Evolutionary conservation across 2,329 filamentous ascomycete species (phyloP), one percentile per base, ranked within the genome.

Genomic region (Fusarium metavorans): DNA sequence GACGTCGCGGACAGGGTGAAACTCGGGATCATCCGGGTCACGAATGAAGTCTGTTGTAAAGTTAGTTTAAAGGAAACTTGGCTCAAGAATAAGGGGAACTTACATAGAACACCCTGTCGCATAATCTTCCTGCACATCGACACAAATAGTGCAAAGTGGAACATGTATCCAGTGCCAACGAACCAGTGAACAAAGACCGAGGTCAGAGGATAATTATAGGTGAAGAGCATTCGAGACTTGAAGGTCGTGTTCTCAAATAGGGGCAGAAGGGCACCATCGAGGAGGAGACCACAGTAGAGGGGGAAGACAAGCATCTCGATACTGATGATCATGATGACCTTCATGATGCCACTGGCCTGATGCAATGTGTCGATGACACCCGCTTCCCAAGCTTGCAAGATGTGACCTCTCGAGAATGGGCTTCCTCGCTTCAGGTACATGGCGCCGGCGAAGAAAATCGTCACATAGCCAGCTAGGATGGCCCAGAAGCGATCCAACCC

Each of bases 301-400:
- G 97, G 97, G 80, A 99, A 99, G 8, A 95, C 92, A 39, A 99
- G 92, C 97, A 99, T 99, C 85, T 99, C 97, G 78, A 99, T 99
- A 74, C 95, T 97, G 75, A 99, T 99, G 79, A 99, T 98, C 70
- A 98, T 86, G 60, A 99, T 97, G 25, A 99, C 97, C 83, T 99
- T 99, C 87, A 98, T 92, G 11, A 99, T 96, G 16, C 97, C 97
- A 48, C 97, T 97, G 57, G 97, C 97, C 87, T 99, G 97, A 73
- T 95, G 92, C 25, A 99, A 87, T 2, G 92, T 88, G 73, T 98
- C 96, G 27, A 96, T 92, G 48, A 98, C 83, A 9, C 92, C 89
- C 27, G 92, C 93, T 81, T 98, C 95, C 88, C 89, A 90, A 35
- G 90, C 89, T 68, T 90, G 89, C 60, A 88, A 86, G 2, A 88